Base-by-base conservation (phyloP, 257 asterid species). In the Jasminum sambac region DNA sequence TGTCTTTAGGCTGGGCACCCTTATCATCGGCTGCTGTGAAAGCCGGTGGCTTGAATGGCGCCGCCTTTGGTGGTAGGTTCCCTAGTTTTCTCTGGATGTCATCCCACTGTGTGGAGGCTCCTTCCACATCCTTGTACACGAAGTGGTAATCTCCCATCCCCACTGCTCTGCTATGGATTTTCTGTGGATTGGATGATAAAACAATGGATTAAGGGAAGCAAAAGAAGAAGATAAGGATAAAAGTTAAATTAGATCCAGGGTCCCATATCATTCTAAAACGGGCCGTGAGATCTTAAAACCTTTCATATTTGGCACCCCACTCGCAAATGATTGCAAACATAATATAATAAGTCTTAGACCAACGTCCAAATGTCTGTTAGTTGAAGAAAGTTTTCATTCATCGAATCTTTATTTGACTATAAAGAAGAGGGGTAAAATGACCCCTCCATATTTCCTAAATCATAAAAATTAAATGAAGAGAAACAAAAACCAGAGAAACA, bases 41-140 rank as follows among this genome's bases (percentile, higher is more conserved):
- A 38, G 95, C 69, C 38, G 89, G 79, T 1, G 96, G 98, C 81
- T 89, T 91, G 86, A 94, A 94, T 19, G 85, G 71, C 7, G 96
- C 86, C 0, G 86, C 77, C 72, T 89, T 91, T 0, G 84, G 77
- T 16, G 96, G 99, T 0, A 94, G 89, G 73, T 94, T 94, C 2
- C 99, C 98, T 16, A 91, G 77, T 74, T 94, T 94, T 67, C 88
- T 80, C 80, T 94, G 99, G 44, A 94, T 87, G 67, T 94, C 99
- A 63, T 94, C 99, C 99, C 98, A 94, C 59, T 94, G 95, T 11
- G 96, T 94, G 11, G 99, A 83, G 52, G 96, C 77, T 64, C 98
- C 99, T 77, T 94, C 98, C 70, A 89, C 66, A 80, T 94, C 98
- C 81, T 94, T 94, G 89, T 94, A 94, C 25, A 91, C 90, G 60